Evolutionary conservation across 345 rosid genomes (phyloP).

Genomic region (Xanthoceras sorbifolium): DNA sequence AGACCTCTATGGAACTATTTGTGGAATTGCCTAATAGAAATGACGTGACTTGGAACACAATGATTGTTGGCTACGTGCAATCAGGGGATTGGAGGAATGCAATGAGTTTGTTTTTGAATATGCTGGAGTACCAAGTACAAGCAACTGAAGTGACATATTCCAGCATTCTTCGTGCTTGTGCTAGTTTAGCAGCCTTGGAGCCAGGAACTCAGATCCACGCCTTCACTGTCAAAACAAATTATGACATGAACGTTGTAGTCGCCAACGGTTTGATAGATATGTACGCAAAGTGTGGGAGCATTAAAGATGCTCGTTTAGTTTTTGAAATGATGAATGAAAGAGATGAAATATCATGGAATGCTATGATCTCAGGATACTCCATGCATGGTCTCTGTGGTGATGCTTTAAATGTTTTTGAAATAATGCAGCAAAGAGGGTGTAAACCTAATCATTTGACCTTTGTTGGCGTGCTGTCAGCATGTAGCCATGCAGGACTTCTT

Average conservation of each 20-base stretch:
- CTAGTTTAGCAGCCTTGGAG: constrained; percentile 75
- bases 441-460: constrained; percentile 68
- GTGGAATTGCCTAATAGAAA: constrained; percentile 43
- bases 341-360: constrained; percentile 75
- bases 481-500: constrained; percentile 74
- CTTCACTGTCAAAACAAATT: constrained; percentile 53
- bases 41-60: constrained; percentile 82
- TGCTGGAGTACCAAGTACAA: constrained; percentile 47
- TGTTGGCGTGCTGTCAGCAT: constrained; percentile 79
- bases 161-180: constrained; percentile 68
- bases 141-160: constrained; percentile 87
- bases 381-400: constrained; percentile 65
- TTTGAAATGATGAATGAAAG: constrained; percentile 51
- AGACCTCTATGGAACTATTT: constrained; percentile 61
- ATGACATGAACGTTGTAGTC: constrained; percentile 54
- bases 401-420: constrained; percentile 55
- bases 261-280: constrained; percentile 82
- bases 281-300: constrained; percentile 92
- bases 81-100: constrained; percentile 61
- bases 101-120: constrained; percentile 55
- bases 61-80: constrained; percentile 72
- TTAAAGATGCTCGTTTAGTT: constrained; percentile 54
- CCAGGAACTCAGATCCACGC: constrained; percentile 75
- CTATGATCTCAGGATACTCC: constrained; percentile 84
- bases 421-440: constrained; percentile 58